Evolutionary conservation across 192 early-diverging fungal genomes (phyloP).

Genomic region (Backusella macrospora): DNA sequence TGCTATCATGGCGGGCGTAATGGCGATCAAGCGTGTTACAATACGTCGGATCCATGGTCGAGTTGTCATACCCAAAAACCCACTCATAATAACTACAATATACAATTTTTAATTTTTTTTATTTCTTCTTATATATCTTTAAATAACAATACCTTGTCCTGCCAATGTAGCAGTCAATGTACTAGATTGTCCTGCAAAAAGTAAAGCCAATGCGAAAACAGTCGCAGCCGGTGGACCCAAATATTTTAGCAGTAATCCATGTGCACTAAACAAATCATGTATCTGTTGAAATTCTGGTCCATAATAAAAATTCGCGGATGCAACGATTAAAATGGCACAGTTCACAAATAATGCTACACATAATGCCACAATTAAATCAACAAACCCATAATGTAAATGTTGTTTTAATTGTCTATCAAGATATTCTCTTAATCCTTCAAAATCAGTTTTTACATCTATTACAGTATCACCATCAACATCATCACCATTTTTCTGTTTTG

Average conservation of each 20-base stretch:
- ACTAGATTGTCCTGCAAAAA: slow-evolving; percentile 77
- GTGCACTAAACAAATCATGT: slow-evolving; percentile 69
- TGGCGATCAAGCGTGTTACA: slow-evolving; percentile 72
- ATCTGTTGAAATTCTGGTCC: slow-evolving; percentile 42
- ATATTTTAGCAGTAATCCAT: slow-evolving; percentile 55
- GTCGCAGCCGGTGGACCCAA: slow-evolving; percentile 65
- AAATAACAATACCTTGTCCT: slow-evolving; percentile 52
- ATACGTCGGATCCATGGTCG: slow-evolving; percentile 71
- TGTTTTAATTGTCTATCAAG: slow-evolving; percentile 8
- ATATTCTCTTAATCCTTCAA: slow-evolving; percentile 13
- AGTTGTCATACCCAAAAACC: slow-evolving; percentile 65
- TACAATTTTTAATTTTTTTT: background rate
- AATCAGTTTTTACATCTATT: background rate
- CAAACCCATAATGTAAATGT: slow-evolving; percentile 50
- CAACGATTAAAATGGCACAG: slow-evolving; percentile 77
- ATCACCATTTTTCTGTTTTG: no score
- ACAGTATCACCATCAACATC: background rate
- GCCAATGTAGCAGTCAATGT: slow-evolving; percentile 85
- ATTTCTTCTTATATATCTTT: background rate
- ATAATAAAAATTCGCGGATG: slow-evolving; percentile 71
- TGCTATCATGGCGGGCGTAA: slow-evolving; percentile 71
- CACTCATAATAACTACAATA: slow-evolving; percentile 69
- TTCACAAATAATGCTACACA: slow-evolving; percentile 78
- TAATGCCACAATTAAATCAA: slow-evolving; percentile 71
- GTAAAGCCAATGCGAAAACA: slow-evolving; percentile 75